These are phyloP conservation scores for Cyclostephanos tholiformis DNA, from an alignment of 108 stramenopile genomes.

Conservation along the genomic window DNA sequence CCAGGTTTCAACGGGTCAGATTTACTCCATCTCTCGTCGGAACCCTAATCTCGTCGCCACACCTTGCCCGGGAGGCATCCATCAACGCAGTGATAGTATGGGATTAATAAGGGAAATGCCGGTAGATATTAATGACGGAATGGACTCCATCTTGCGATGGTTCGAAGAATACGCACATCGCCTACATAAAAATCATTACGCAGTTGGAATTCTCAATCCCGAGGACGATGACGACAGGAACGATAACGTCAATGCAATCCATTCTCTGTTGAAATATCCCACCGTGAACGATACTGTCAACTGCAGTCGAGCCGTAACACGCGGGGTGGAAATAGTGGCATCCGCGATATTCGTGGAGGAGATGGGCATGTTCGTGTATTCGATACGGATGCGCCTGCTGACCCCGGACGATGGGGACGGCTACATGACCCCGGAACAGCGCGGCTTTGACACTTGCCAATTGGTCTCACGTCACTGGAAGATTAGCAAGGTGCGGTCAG, in stretches of 20 bases:
- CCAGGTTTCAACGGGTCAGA: slow-evolving; percentile 1
- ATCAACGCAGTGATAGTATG: neutral
- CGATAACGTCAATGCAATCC: slow-evolving; percentile 6
- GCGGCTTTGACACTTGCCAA: slow-evolving; percentile 67
- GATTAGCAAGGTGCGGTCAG: slow-evolving; percentile 11
- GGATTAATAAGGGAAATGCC: neutral
- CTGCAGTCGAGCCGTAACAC: slow-evolving; percentile 57
- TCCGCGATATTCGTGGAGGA: slow-evolving; percentile 47
- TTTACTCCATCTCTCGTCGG: slow-evolving; percentile 5
- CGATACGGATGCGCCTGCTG: slow-evolving; percentile 58
- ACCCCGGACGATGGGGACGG: slow-evolving; percentile 45
- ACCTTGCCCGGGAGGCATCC: neutral
- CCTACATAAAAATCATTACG: slow-evolving; percentile 24
- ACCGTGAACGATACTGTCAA: slow-evolving; percentile 2
- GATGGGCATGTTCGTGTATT: slow-evolving; percentile 41
- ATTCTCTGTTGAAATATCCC: slow-evolving; percentile 35
- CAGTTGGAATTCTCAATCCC: slow-evolving; percentile 3
- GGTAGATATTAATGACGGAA: neutral
- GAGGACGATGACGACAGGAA: neutral
- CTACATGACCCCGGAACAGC: slow-evolving; percentile 43
- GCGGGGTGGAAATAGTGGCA: slow-evolving; percentile 62
- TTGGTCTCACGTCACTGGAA: slow-evolving; percentile 57
- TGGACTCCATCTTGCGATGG: slow-evolving; percentile 54
- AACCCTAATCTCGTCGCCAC: neutral
- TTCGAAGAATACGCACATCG: slow-evolving; percentile 54